These are phyloP conservation scores for Solanum hybrid DNA, from an alignment of 305 asterid species.

Conservation along the genomic window DNA sequence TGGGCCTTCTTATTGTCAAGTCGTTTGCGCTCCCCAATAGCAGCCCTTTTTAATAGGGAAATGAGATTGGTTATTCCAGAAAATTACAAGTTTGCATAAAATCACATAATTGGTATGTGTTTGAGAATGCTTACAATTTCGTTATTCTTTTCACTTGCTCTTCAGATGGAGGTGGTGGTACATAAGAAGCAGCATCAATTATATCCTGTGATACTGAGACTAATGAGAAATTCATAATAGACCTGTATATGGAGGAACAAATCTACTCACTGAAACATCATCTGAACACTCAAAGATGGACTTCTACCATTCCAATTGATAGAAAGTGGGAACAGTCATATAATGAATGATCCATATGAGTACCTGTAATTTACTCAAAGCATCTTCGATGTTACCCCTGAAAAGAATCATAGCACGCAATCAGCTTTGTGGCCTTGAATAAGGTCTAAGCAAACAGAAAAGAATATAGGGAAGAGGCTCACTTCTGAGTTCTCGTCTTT, in stretches of 20 bases:
- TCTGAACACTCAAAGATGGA: background rate
- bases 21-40: conserved; percentile 64
- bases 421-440: conserved; percentile 10
- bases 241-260: background rate
- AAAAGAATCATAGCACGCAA: conserved; percentile 16
- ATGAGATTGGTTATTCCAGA: background rate
- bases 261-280: background rate
- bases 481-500: conserved; percentile 89
- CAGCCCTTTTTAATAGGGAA: conserved; percentile 36
- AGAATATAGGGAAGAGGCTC: conserved; percentile 16
- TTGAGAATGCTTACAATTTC: conserved; percentile 49
- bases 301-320: background rate
- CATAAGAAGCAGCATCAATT: conserved; percentile 86
- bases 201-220: conserved; percentile 50
- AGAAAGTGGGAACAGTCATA: background rate
- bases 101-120: background rate
- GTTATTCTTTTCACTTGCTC: conserved; percentile 66
- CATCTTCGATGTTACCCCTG: conserved; percentile 89
- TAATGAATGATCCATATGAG: conserved; percentile 1
- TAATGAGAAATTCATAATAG: background rate
- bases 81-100: background rate
- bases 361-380: conserved; percentile 90
- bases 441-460: conserved; percentile 5
- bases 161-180: conserved; percentile 90
- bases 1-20: conserved; percentile 66